These are phyloP conservation scores for Leishmania turanica DNA, from an alignment of 208 protist genomes.

Conservation along the genomic window DNA sequence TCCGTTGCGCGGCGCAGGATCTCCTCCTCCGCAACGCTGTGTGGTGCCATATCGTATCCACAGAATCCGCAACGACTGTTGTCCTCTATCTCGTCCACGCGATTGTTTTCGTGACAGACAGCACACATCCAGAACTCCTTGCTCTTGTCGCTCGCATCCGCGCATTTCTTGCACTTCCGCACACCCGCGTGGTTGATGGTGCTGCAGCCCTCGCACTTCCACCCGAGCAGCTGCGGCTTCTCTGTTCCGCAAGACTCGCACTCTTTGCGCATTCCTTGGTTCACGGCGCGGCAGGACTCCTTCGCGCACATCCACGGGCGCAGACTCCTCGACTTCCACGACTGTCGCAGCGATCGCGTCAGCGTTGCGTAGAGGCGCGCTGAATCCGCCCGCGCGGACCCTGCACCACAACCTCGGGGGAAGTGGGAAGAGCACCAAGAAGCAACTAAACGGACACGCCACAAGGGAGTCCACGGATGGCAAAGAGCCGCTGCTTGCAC, in stretches of 20 bases:
- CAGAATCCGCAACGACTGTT: conserved; percentile 89
- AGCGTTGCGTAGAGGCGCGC: conserved; percentile 15
- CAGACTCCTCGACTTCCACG: conserved; percentile 51
- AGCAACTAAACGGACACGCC: background rate
- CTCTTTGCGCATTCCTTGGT: conserved; percentile 19
- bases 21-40: conserved; percentile 53
- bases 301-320: conserved; percentile 87
- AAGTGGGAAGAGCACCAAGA: background rate
- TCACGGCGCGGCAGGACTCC: conserved; percentile 65
- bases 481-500: background rate
- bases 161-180: conserved; percentile 76
- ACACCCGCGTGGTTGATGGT: conserved; percentile 74
- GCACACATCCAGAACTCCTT: conserved; percentile 85
- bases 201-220: conserved; percentile 76
- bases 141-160: conserved; percentile 40
- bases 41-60: conserved; percentile 88
- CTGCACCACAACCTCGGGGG: background rate
- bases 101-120: conserved; percentile 87
- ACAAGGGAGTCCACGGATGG: background rate
- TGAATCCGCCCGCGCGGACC: background rate
- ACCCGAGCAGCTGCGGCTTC: conserved; percentile 73
- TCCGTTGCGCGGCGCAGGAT: conserved; percentile 46
- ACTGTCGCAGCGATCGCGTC: conserved; percentile 44
- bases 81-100: conserved; percentile 82
- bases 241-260: conserved; percentile 60